Percentiles rank a stretch among this genome's conserved stretches.
Conservation (phyloP, 805 yeast species). For the Monosporozyma unispora region DNA sequence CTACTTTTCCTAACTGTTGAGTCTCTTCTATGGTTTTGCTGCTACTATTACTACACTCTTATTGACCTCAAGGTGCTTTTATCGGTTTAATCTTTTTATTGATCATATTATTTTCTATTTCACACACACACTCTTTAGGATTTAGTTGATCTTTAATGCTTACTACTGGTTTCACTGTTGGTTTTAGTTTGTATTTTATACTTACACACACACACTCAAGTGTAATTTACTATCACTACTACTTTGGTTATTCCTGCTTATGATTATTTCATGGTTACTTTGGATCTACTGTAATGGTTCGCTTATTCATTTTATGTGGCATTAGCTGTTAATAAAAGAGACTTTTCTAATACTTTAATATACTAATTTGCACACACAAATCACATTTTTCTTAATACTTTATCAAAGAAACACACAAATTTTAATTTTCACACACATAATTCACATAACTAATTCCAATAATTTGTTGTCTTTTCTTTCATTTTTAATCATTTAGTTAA, state of each 20-base stretch:
- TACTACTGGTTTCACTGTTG: not conserved
- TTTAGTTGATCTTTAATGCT: not conserved
- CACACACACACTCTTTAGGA: conserved; percentile 4
- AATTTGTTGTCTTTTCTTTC: conserved; percentile 4
- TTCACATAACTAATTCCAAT: conserved; percentile 1
- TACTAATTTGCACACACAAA: conserved; percentile 9
- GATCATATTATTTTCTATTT: not conserved
- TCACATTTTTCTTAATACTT: conserved; percentile 3
- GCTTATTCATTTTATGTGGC: not conserved
- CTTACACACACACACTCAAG: conserved; percentile 5
- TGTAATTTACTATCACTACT: not conserved
- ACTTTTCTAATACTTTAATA: conserved; percentile 1
- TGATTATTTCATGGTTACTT: not conserved
- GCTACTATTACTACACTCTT: not conserved
- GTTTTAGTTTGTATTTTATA: not conserved
- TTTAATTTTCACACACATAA: conserved; percentile 8
- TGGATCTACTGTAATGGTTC: not conserved
- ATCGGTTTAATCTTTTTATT: not conserved
- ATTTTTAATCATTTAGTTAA: conserved; percentile 9
- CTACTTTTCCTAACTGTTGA: conserved; percentile 1
- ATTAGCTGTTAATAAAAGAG: not conserved
- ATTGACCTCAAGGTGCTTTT: not conserved
- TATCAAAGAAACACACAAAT: conserved; percentile 7
- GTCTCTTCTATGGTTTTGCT: conserved; percentile 2
- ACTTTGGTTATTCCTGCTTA: not conserved